These are phyloP conservation scores for Globisporangium ultimum DNA, from an alignment of 352 stramenopile genomes.

Conservation along the genomic window DNA sequence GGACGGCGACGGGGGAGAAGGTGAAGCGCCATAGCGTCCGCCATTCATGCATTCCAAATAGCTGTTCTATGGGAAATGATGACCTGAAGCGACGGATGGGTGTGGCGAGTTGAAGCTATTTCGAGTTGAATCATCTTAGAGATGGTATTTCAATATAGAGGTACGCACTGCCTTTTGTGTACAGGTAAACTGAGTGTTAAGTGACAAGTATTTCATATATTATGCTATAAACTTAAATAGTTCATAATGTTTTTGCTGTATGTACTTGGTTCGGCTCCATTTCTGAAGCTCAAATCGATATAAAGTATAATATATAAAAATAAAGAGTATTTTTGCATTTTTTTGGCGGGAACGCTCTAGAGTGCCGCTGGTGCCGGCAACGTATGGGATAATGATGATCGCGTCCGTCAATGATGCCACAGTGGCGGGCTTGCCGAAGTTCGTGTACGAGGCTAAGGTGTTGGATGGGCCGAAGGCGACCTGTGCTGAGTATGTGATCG, in stretches of 20 bases:
- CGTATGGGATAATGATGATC: constrained; percentile 56
- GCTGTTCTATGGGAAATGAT: no score
- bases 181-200: no score
- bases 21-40: constrained; percentile 1
- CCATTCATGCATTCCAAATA: constrained; percentile 1
- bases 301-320: no score
- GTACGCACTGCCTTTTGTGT: no score
- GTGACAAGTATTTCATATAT: no score
- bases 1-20: background rate
- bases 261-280: no score
- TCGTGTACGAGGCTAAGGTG: constrained; percentile 13
- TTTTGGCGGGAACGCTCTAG: constrained; percentile 11
- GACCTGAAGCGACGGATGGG: no score
- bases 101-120: no score
- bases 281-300: no score
- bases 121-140: background rate
- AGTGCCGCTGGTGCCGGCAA: constrained; percentile 27
- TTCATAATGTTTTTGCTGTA: no score
- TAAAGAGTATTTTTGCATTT: no score
- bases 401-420: constrained; percentile 16
- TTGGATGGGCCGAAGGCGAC: constrained; percentile 34
- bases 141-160: background rate
- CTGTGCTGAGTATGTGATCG: constrained; percentile 32
- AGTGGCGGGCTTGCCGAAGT: constrained; percentile 33
- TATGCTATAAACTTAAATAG: no score